Percentiles rank a stretch among this genome's conserved stretches.
Evolutionary conservation across 169 alveolate genomes (phyloP).

Genomic region (Perkinsus chesapeaki): DNA sequence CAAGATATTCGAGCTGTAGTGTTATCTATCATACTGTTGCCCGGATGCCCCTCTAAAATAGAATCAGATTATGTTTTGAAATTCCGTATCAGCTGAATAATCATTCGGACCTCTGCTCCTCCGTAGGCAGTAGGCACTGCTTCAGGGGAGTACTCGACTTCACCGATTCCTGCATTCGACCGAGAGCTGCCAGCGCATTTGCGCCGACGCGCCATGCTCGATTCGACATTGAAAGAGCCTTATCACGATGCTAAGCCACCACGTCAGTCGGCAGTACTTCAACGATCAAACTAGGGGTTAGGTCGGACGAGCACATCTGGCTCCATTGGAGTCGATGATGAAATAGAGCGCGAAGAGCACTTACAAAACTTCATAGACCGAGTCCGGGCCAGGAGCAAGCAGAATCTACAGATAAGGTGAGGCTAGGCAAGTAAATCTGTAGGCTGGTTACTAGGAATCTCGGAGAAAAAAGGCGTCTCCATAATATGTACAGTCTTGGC

Average conservation of each 20-base stretch:
- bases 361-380: background rate
- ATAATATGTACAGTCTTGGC: no score
- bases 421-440: background rate
- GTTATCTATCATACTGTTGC: no score
- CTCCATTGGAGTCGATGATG: background rate
- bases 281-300: background rate
- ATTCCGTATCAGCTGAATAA: background rate
- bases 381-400: background rate
- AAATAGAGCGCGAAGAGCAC: background rate
- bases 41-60: no score
- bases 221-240: background rate
- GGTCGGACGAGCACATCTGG: background rate
- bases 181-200: background rate
- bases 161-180: background rate
- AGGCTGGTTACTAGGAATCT: no score
- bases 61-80: no score
- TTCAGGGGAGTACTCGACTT: background rate
- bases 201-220: background rate
- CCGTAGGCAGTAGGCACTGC: background rate
- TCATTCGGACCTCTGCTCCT: no score
- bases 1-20: no score
- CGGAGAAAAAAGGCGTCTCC: no score
- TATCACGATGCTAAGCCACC: background rate
- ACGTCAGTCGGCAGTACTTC: no score
- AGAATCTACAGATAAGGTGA: background rate